These are phyloP conservation scores for Stentor roeselii DNA, from an alignment of 73 alveolate genomes.

Conservation along the genomic window DNA sequence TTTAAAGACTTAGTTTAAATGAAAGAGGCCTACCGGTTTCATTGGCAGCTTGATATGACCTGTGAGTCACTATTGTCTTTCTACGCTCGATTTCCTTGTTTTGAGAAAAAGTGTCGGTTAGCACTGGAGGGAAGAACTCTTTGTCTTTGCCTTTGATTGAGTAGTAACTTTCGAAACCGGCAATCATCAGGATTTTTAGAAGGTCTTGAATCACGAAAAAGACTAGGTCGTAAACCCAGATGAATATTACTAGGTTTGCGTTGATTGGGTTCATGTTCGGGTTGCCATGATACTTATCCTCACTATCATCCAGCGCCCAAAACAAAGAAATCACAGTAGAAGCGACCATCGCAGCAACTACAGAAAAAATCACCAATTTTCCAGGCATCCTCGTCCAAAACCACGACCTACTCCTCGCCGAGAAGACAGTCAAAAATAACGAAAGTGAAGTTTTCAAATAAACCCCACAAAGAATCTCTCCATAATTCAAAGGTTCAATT, in stretches of 20 bases:
- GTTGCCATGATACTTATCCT: background rate
- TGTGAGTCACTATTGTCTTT: constrained; percentile 1
- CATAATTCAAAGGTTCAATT: constrained; percentile 11
- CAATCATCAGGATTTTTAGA: background rate
- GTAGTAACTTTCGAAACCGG: background rate
- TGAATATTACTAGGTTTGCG: background rate
- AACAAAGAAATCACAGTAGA: background rate
- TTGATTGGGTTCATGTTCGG: constrained; percentile 12
- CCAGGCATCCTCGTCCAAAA: constrained; percentile 29
- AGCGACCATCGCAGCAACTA: background rate
- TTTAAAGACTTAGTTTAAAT: background rate
- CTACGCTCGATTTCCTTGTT: background rate
- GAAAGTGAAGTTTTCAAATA: background rate
- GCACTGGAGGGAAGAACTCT: background rate
- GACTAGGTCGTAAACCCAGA: background rate
- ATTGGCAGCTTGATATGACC: constrained; percentile 6
- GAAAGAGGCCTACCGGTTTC: background rate
- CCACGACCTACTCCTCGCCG: constrained; percentile 21
- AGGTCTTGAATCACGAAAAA: constrained; percentile 12
- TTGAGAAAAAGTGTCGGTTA: constrained; percentile 3
- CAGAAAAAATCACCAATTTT: background rate
- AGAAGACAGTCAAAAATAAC: constrained; percentile 16
- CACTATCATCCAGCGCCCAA: background rate
- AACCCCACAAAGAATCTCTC: constrained; percentile 1
- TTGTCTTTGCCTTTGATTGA: background rate